These are phyloP conservation scores for Opeltia flavorubescens DNA, from an alignment of 495 filamentous ascomycete species.

Conservation along the genomic window DNA sequence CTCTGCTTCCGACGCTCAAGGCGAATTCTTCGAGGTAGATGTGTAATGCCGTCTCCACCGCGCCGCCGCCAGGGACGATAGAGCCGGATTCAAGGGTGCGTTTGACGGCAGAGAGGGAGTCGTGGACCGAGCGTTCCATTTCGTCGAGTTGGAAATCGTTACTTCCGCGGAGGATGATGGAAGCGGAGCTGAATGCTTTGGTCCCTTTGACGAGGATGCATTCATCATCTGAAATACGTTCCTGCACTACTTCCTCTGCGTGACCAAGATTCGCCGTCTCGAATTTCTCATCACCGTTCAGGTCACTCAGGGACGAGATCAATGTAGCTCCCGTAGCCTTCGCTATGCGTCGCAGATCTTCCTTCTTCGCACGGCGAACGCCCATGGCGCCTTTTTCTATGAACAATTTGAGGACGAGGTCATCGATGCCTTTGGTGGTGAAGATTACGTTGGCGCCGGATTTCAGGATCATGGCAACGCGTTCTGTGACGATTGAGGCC, in stretches of 20 bases:
- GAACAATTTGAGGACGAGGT: conserved; percentile 86
- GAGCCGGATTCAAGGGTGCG: conserved; percentile 91
- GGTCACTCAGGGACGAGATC: conserved; percentile 79
- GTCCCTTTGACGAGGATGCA: conserved; percentile 95
- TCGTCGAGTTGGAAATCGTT: conserved; percentile 97
- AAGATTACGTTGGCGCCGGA: conserved; percentile 92
- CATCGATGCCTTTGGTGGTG: conserved; percentile 97
- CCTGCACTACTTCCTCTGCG: conserved; percentile 91
- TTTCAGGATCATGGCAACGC: conserved; percentile 94
- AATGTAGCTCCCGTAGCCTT: conserved; percentile 92
- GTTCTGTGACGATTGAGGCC: conserved; percentile 81
- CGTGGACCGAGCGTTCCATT: conserved; percentile 97
- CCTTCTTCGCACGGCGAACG: conserved; percentile 95
- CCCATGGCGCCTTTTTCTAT: conserved; percentile 93
- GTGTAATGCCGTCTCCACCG: conserved; percentile 95
- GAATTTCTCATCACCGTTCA: conserved; percentile 96
- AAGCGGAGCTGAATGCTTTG: conserved; percentile 82
- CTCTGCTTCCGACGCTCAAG: conserved; percentile 91
- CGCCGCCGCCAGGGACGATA: conserved; percentile 91
- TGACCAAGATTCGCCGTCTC: conserved; percentile 76
- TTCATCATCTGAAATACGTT: conserved; percentile 96
- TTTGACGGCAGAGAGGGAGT: conserved; percentile 93
- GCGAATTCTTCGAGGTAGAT: conserved; percentile 99
- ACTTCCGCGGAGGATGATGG: conserved; percentile 87
- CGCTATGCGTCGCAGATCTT: conserved; percentile 89